Evolutionary conservation across 306 rosid genomes (phyloP).

Genomic region (Trifolium subterraneum): DNA sequence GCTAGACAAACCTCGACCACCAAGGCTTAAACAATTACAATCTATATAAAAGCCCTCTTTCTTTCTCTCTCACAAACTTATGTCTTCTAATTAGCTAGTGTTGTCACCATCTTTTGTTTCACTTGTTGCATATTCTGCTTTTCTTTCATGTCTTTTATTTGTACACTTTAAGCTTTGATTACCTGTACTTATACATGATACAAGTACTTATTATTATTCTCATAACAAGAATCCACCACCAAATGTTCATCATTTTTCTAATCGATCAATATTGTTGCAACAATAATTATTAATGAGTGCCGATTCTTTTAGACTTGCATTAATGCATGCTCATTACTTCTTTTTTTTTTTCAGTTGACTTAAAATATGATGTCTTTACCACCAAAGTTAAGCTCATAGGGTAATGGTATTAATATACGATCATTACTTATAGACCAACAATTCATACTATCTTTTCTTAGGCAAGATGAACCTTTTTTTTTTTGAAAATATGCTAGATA

Average conservation of each 20-base stretch:
- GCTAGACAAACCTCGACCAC: slow-evolving; percentile 67
- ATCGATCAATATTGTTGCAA: background rate
- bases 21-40: slow-evolving; percentile 51
- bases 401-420: no score
- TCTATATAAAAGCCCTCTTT: slow-evolving; percentile 32
- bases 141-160: slow-evolving; percentile 29
- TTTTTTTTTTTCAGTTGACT: no score
- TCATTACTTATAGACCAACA: no score
- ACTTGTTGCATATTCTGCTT: slow-evolving; percentile 52
- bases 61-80: slow-evolving; percentile 19
- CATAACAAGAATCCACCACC: slow-evolving; percentile 39
- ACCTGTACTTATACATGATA: slow-evolving; percentile 41
- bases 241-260: slow-evolving; percentile 26
- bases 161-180: slow-evolving; percentile 42
- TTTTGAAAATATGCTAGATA: no score
- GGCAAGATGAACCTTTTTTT: no score
- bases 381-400: no score
- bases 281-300: background rate
- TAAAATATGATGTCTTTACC: no score
- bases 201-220: slow-evolving; percentile 39
- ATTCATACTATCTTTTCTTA: no score
- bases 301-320: no score
- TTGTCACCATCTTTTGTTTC: slow-evolving; percentile 63
- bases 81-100: slow-evolving; percentile 41
- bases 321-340: no score